phyloP scores from a whole-genome alignment of 208 protist genomes.

The Angomonas ambiguus region DNA sequence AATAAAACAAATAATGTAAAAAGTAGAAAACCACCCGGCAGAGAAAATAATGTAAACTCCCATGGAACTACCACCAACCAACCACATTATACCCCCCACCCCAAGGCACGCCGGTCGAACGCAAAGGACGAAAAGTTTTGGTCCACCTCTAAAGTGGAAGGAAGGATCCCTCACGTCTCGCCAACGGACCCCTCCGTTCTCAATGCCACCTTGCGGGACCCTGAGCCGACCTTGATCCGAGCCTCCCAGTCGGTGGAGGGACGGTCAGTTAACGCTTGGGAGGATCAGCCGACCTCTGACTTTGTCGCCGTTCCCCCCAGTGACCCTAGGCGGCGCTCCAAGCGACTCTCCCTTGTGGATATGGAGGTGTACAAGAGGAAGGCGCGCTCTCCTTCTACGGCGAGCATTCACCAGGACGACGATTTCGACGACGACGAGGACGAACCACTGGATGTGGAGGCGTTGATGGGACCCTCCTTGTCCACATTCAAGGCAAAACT shows the following conservation, averaged over 20 bases:
- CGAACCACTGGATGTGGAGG: background rate
- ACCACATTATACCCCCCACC: too few relatives aligned
- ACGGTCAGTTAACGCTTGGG: conserved; percentile 2
- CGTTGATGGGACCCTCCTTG: background rate
- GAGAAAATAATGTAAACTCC: background rate
- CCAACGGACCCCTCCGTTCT: conserved; percentile 32
- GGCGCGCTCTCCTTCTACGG: background rate
- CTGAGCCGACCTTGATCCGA: conserved; percentile 1
- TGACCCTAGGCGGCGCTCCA: conserved; percentile 6
- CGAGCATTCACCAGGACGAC: background rate
- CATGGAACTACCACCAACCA: too few relatives aligned
- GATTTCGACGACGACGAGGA: background rate
- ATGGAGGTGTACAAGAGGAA: conserved; percentile 9
- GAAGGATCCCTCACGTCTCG: conserved; percentile 23
- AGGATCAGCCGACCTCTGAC: background rate
- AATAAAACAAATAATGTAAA: background rate
- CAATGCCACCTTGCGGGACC: conserved; percentile 23
- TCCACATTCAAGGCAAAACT: background rate
- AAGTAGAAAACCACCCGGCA: background rate
- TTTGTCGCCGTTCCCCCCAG: conserved; percentile 12
- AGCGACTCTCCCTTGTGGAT: conserved; percentile 14
- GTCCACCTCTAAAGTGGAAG: background rate
- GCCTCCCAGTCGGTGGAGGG: background rate
- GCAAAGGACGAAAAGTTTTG: conserved; percentile 5
- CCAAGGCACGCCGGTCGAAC: background rate